Base-by-base conservation (phyloP, 2,329 filamentous ascomycete species). In the Colletotrichum destructivum region DNA sequence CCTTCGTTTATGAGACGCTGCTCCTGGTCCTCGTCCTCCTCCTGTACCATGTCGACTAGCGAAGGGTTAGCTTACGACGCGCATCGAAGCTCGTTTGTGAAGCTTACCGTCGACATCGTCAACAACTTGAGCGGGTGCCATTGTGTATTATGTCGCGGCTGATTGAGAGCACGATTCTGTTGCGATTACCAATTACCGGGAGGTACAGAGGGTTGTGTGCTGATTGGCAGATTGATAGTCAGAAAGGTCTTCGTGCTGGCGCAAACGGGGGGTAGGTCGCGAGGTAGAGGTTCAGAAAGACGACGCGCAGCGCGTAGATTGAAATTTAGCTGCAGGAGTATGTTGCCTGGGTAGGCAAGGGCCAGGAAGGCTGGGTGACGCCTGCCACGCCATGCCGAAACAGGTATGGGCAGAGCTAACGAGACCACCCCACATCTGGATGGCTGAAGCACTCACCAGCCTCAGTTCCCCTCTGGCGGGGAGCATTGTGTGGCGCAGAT, bases 1-100 rank as follows among this genome's bases (percentile, higher is more conserved):
- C 93, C 93, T 86, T 99, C 96, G 77, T 98, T 98, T 84, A 98
- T 95, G 73, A 97, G 88, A 84, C 97, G 95, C 83, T 97, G 93
- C 79, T 94, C 91, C 76, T 90, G 84, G 79, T 93, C 88, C 80
- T 92, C 88, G 71, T 93, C 91, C 64, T 94, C 93, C 70, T 95
- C 92, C 73, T 90, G 88, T 57, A 87, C 83, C 82, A 87, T 83
- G 47, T 84, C 83, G 77, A 85, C 87, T 86, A 70, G 38, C 18
- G 35, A 61, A 57, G 70, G n/a, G 57, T 76, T 66, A 74, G 77
- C 76, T n/a, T 23, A 38, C 13, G 49, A 26, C 52, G 38, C 12
- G 40, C 44, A 60, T 47, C 18, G 2, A 51, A 38, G 47, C 62
- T 67, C 31, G 35, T 63, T 54, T 44, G 18, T 62, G 23, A 62